phyloP scores from a whole-genome alignment of 2,329 filamentous ascomycete genomes.

The Alternaria infectoria region DNA sequence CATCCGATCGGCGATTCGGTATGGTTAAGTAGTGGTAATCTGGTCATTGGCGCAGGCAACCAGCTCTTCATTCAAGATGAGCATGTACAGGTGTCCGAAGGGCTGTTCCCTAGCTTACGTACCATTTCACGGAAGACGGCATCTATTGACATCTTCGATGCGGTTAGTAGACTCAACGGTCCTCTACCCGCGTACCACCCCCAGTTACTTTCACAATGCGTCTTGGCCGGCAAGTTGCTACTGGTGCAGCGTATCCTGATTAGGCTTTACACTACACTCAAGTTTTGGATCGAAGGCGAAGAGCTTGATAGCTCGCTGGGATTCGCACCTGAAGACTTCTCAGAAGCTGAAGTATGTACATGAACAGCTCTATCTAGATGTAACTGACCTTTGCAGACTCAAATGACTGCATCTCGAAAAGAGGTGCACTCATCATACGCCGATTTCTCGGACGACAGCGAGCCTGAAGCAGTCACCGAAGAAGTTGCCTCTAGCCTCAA shows the following conservation, averaged over 20 bases:
- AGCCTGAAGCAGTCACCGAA: slow-evolving; percentile 72
- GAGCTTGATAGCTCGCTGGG: slow-evolving; percentile 78
- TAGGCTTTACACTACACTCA: slow-evolving; percentile 75
- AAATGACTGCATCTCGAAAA: slow-evolving; percentile 53
- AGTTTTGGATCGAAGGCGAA: slow-evolving; percentile 84
- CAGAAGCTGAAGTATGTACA: slow-evolving; percentile 51
- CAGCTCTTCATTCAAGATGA: slow-evolving; percentile 87
- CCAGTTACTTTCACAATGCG: slow-evolving; percentile 85
- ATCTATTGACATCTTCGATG: slow-evolving; percentile 75
- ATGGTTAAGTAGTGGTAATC: slow-evolving; percentile 84
- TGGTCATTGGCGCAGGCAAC: slow-evolving; percentile 89
- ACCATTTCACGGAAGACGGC: slow-evolving; percentile 57
- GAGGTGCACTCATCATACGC: slow-evolving; percentile 60
- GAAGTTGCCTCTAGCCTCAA: slow-evolving; percentile 72
- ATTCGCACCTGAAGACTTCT: slow-evolving; percentile 57
- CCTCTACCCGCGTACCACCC: slow-evolving; percentile 91
- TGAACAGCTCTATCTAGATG: fast-evolving
- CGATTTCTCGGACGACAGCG: slow-evolving; percentile 60
- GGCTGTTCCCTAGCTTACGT: slow-evolving; percentile 63
- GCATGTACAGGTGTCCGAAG: slow-evolving; percentile 68
- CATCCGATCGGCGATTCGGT: slow-evolving; percentile 92
- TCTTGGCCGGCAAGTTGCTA: slow-evolving; percentile 76
- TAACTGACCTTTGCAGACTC: slow-evolving; percentile 30
- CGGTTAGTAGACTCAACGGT: slow-evolving; percentile 83
- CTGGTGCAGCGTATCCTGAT: slow-evolving; percentile 76